Percentiles rank a stretch among this genome's conserved stretches.
Conservation (phyloP, 2,329 filamentous ascomycete genomes). For the Aspergillus tamarii region DNA sequence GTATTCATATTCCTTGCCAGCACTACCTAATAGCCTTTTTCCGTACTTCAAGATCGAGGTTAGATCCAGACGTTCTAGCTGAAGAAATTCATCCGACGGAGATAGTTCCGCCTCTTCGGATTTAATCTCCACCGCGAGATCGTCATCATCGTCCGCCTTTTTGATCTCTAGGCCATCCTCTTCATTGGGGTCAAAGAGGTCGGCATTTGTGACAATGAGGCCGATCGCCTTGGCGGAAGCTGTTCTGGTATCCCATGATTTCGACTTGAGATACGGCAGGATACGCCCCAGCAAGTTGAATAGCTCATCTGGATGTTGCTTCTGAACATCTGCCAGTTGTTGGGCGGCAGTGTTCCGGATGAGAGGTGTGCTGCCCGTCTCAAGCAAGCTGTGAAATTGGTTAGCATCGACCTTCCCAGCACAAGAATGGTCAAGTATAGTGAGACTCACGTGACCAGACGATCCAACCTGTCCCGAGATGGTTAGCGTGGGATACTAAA, state of each 20-base stretch:
- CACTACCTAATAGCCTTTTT: slow-evolving; percentile 78
- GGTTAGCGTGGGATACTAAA: slow-evolving; percentile 38
- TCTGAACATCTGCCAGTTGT: slow-evolving; percentile 96
- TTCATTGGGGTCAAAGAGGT: slow-evolving; percentile 83
- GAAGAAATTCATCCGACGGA: slow-evolving; percentile 65
- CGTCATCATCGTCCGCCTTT: slow-evolving; percentile 55
- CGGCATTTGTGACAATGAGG: slow-evolving; percentile 88
- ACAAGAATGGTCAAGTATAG: slow-evolving; percentile 4
- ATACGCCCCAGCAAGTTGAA: slow-evolving; percentile 94
- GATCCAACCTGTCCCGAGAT: slow-evolving; percentile 67
- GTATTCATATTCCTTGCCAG: slow-evolving; percentile 82
- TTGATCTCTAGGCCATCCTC: slow-evolving; percentile 61
- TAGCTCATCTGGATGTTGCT: slow-evolving; percentile 94
- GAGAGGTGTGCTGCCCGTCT: slow-evolving; percentile 93
- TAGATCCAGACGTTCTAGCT: slow-evolving; percentile 75
- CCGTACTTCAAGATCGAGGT: slow-evolving; percentile 79
- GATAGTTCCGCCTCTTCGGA: slow-evolving; percentile 38
- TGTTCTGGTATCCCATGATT: slow-evolving; percentile 94
- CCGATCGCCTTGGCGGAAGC: slow-evolving; percentile 93
- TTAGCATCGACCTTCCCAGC: slow-evolving; percentile 21
- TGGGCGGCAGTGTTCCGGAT: slow-evolving; percentile 97
- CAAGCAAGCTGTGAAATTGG: slow-evolving; percentile 70
- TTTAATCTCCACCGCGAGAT: slow-evolving; percentile 43
- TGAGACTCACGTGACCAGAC: slow-evolving; percentile 80
- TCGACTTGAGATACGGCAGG: slow-evolving; percentile 91